Percentiles rank a stretch among this genome's conserved stretches.
These are phyloP conservation scores for Thinopyrum elongatum DNA, from an alignment of 176 grass and related monocot genomes.

Conservation along the genomic window DNA sequence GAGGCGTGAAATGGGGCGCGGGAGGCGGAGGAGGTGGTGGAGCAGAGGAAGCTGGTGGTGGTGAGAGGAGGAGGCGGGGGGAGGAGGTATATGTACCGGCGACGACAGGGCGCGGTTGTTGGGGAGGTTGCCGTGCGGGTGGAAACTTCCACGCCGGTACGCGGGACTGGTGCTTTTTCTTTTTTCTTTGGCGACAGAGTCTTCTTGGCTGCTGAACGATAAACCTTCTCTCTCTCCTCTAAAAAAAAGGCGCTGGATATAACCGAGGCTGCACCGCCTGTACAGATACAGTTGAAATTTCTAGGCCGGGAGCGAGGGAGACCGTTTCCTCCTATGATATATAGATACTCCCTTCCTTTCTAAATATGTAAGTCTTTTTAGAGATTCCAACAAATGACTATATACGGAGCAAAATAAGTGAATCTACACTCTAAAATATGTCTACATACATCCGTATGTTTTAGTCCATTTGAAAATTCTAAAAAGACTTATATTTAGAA, in stretches of 20 bases:
- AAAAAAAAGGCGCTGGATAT: neutral
- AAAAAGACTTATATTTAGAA: too few relatives aligned
- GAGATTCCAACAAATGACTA: too few relatives aligned
- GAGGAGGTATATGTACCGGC: neutral
- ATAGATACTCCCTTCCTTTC: too few relatives aligned
- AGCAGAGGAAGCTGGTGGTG: neutral
- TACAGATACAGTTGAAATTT: neutral
- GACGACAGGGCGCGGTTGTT: conserved; percentile 32
- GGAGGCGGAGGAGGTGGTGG: neutral
- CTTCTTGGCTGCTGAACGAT: neutral
- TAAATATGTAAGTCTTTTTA: too few relatives aligned
- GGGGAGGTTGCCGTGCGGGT: conserved; percentile 9
- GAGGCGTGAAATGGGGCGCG: neutral
- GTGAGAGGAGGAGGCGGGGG: neutral
- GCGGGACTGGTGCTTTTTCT: neutral
- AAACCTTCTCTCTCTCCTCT: too few relatives aligned
- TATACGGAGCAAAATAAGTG: too few relatives aligned
- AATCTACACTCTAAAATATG: too few relatives aligned
- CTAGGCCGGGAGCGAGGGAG: neutral
- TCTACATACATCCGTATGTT: too few relatives aligned
- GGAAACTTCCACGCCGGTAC: conserved; percentile 8
- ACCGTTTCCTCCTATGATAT: neutral
- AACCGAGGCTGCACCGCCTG: neutral
- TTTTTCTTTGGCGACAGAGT: neutral
- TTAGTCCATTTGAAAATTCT: too few relatives aligned